These are phyloP conservation scores for Arthroderma uncinatum DNA, from an alignment of 2,329 filamentous ascomycete species.

Conservation along the genomic window DNA sequence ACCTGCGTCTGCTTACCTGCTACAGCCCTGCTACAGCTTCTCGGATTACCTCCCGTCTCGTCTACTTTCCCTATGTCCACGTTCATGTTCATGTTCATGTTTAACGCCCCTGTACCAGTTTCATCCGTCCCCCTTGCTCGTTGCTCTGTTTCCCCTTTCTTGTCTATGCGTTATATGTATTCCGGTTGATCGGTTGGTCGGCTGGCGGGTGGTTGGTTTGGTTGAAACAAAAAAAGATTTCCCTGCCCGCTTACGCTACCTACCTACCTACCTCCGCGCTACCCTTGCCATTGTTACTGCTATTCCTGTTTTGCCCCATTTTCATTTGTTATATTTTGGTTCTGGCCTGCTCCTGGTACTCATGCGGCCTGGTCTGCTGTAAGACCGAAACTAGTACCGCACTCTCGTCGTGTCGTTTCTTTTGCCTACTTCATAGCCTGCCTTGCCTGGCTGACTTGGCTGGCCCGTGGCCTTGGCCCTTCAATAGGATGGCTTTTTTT, in stretches of 20 bases:
- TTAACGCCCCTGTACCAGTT: conserved; percentile 4
- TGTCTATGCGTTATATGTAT: background rate
- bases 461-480: background rate
- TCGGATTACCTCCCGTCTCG: background rate
- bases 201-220: conserved; percentile 1
- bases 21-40: background rate
- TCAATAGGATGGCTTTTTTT: background rate
- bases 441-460: no score
- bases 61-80: background rate
- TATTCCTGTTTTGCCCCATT: background rate
- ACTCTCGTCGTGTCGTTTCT: no score
- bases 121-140: background rate
- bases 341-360: no score
- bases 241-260: background rate
- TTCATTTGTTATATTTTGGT: background rate
- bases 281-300: no score
- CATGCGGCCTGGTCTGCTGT: no score
- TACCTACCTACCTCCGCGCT: background rate
- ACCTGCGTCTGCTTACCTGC: background rate
- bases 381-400: no score
- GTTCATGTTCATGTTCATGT: background rate
- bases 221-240: background rate
- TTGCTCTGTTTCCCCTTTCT: background rate
- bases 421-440: no score
- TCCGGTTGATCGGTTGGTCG: background rate